Base-by-base conservation (phyloP, 139 green algal genomes). In the Chlorokybus atmophyticus region DNA sequence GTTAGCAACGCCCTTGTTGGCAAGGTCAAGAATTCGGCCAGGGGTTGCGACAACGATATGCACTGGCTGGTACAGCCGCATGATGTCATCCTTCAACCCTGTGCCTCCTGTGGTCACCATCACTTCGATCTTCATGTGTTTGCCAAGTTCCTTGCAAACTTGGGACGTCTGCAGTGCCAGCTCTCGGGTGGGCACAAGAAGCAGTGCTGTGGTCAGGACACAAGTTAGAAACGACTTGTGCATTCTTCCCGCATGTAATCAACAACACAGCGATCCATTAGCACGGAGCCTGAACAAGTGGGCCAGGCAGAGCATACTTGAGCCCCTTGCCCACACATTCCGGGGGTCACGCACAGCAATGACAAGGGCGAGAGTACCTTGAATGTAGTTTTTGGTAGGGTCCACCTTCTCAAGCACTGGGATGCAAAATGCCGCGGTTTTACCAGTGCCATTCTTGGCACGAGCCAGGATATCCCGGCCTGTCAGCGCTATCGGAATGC, bases 401-500 rank as follows among this genome's bases (percentile, higher is more conserved):
- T 97, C 88, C 4, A 97, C 69, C 54, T 86, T 86, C 70, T 99
- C 92, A 17, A 99, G 70, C 8, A 94, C 80, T 0, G 92, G 92
- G 56, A 99, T 95, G 72, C 73, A 86, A 67, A 98, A 99, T n/a
- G 92, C 90, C 32, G 91, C 92, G 0, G 92, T 99, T 70, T 99
- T 99, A 44, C 92, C 92, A 3, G 92, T 99, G 40, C 92, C 92
- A 70, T 99, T 99, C 73, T 99, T 99, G 49, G 92, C 92, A n/a
- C 92, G 78, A 2, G 92, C 92, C 10, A 99, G 79, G 62, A 99
- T 94, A 73, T 99, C 92, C 19, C 91, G 68, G 2, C 92, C 92
- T 0, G 87, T 93, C 27, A 99, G 70, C 8, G 91, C 92, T 58
- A 98, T 96, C 10, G 92, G 92, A 49, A 99, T 99, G 68, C 69